Base-by-base conservation (phyloP, 306 rosid species). In the Hippophae rhamnoides region DNA sequence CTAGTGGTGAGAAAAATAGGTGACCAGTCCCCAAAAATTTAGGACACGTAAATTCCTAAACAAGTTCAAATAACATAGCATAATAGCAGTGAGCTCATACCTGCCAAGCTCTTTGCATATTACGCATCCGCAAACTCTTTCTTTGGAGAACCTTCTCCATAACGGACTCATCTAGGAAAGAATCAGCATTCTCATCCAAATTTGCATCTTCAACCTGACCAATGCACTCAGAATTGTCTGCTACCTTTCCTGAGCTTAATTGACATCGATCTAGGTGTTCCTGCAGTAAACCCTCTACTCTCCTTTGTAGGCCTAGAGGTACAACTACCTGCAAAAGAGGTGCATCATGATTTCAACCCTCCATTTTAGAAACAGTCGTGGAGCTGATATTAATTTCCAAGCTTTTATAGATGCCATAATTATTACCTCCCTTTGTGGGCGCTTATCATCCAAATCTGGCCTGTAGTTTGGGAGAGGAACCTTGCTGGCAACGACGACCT, bases 371-470 rank as follows among this genome's bases (percentile, higher is more conserved):
- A 47, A 67, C 63, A 64, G 9, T 26, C 66, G 7, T 7, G 50
- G 7, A 47, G 6, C 38, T 41, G 52, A 44, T 58, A 54, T 43
- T 68, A 62, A 62, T 40, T 27, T 49, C 49, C 49, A 66, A 50
- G 49, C 11, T 38, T 44, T 52, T 13, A 43, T 6, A 12, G 60
- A 48, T 43, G 13, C 40, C 9, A 11, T 40, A 77, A 61, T 56
- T 48, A 70, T 69, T 76, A 90, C 97, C 95, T 90, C 97, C 70
- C 97, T 84, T 54, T 90, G 97, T 54, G 97, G 97, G 56, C 97
- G 88, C 74, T 87, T 90, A 76, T 90, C 97, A 74, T 90, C 97
- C 94, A 90, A 85, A 77, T 90, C 95, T 7, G 97, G 97, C 60
- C 97, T 79, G 76, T 90, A 90, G 84, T 90, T 85, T 52, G 97